Percentiles rank a stretch among this genome's conserved stretches.
Conservation (phyloP, 2,329 filamentous ascomycete species). For the Nemania bipapillata region DNA sequence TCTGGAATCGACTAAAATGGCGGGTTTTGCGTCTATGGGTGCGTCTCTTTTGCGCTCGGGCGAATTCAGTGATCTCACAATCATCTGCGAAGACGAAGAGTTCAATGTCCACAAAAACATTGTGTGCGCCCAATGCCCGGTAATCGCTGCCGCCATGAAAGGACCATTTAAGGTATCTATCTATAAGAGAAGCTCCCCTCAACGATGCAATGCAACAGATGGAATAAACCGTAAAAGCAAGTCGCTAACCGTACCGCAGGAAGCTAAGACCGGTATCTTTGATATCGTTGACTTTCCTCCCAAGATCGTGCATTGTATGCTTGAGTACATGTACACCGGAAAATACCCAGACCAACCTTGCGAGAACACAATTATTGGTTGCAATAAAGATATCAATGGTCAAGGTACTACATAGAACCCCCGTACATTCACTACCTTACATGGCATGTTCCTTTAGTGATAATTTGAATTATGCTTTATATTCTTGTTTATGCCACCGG, state of each 20-base stretch:
- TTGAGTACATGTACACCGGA: constrained; percentile 36
- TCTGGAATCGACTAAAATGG: not conserved
- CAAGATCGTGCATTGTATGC: constrained; percentile 25
- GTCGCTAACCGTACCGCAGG: constrained; percentile 12
- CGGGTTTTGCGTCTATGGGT: not conserved
- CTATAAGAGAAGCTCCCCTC: not conserved
- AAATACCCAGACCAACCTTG: constrained; percentile 16
- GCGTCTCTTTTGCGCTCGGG: constrained; percentile 15
- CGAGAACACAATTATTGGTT: too few species aligned
- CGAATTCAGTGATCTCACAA: constrained; percentile 28
- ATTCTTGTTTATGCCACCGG: not conserved
- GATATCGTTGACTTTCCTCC: constrained; percentile 20
- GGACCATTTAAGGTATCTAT: constrained; percentile 43
- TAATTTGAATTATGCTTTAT: too few species aligned
- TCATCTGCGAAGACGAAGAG: constrained; percentile 38
- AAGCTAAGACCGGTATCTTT: constrained; percentile 19
- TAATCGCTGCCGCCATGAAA: constrained; percentile 40
- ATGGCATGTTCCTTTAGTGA: too few species aligned
- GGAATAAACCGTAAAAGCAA: constrained; percentile 9
- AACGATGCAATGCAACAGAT: not conserved
- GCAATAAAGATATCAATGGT: not conserved
- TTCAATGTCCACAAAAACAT: constrained; percentile 46
- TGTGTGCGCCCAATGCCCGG: constrained; percentile 43
- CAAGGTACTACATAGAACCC: constrained; percentile 3
- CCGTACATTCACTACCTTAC: too few species aligned